Evolutionary conservation across 2,329 filamentous ascomycete genomes (phyloP).

Genomic region (Fusarium protoensiforme): DNA sequence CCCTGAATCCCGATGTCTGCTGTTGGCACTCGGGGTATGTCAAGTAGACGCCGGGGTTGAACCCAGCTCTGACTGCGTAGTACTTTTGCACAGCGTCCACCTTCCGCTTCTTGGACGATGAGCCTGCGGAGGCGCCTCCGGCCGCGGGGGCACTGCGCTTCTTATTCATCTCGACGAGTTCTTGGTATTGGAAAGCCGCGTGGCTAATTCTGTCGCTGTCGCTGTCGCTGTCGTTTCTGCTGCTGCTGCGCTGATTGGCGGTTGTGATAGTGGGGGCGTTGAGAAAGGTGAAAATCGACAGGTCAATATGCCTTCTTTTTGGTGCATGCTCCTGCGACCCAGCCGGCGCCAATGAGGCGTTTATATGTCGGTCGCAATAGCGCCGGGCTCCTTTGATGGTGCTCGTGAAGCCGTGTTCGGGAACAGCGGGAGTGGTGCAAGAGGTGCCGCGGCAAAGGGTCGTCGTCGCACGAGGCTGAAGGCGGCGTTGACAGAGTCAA

Average conservation of each 20-base stretch:
- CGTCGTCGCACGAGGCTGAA: constrained; percentile 37
- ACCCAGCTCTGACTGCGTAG: constrained; percentile 71
- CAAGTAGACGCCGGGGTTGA: constrained; percentile 69
- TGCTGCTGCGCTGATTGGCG: constrained; percentile 7
- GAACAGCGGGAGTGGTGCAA: constrained; percentile 17
- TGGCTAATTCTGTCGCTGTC: constrained; percentile 3
- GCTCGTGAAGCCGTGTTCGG: constrained; percentile 21
- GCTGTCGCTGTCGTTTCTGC: constrained; percentile 5
- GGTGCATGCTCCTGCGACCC: constrained; percentile 32
- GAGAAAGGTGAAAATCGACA: constrained; percentile 41
- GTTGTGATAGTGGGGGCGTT: constrained; percentile 2
- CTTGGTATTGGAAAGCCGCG: constrained; percentile 2
- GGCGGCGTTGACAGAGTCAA: constrained; percentile 41
- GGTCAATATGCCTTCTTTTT: constrained; percentile 22
- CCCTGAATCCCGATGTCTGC: constrained; percentile 70
- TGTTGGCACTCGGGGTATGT: constrained; percentile 70
- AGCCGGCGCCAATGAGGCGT: constrained; percentile 24
- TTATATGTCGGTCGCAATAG: constrained; percentile 14
- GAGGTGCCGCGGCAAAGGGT: constrained; percentile 13
- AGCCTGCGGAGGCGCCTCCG: constrained; percentile 21
- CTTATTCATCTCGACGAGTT: constrained; percentile 42
- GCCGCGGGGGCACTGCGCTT: constrained; percentile 43
- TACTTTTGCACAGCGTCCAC: constrained; percentile 64
- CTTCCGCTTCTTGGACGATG: constrained; percentile 60
- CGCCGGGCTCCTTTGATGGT: constrained; percentile 9